Evolutionary conservation across 2,329 filamentous ascomycete genomes (phyloP).

Genomic region (Epichloe sylvatica): DNA sequence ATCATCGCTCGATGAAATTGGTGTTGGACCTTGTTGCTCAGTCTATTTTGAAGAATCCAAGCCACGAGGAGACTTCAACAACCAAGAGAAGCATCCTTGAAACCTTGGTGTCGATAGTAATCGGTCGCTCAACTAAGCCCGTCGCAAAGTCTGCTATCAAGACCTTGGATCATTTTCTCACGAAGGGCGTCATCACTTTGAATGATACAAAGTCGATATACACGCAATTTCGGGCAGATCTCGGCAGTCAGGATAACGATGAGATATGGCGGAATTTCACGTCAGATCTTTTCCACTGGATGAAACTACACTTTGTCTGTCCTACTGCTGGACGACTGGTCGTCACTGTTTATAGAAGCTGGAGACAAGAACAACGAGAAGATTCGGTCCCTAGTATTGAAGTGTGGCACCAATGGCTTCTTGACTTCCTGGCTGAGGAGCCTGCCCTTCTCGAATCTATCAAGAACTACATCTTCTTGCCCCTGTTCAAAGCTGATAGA

Average conservation of each 20-base stretch:
- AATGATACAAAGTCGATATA: conserved; percentile 32
- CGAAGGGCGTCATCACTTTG: conserved; percentile 42
- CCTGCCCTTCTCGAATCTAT: conserved; percentile 44
- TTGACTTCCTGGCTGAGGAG: conserved; percentile 33
- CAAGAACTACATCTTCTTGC: conserved; percentile 50
- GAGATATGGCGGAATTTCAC: conserved; percentile 38
- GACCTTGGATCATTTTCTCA: conserved; percentile 50
- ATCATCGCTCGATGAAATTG: conserved; percentile 48
- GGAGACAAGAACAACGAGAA: conserved; percentile 21
- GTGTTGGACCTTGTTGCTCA: conserved; percentile 44
- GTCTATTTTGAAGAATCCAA: conserved; percentile 37
- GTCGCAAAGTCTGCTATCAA: conserved; percentile 58
- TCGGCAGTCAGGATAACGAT: conserved; percentile 5
- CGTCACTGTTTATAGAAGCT: conserved; percentile 38
- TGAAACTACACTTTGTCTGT: conserved; percentile 42
- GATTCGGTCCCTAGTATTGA: conserved; percentile 20
- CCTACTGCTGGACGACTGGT: conserved; percentile 48
- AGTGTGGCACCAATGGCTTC: conserved; percentile 44
- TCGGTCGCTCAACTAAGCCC: conserved; percentile 45
- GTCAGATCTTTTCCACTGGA: conserved; percentile 38
- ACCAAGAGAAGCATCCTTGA: conserved; percentile 34
- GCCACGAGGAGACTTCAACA: conserved; percentile 19
- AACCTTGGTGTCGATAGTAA: conserved; percentile 44
- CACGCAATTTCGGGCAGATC: conserved; percentile 20
- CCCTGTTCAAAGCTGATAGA: conserved; percentile 46